Conservation (phyloP, 2,329 filamentous ascomycete species). For the Fusarium haematococcum region DNA sequence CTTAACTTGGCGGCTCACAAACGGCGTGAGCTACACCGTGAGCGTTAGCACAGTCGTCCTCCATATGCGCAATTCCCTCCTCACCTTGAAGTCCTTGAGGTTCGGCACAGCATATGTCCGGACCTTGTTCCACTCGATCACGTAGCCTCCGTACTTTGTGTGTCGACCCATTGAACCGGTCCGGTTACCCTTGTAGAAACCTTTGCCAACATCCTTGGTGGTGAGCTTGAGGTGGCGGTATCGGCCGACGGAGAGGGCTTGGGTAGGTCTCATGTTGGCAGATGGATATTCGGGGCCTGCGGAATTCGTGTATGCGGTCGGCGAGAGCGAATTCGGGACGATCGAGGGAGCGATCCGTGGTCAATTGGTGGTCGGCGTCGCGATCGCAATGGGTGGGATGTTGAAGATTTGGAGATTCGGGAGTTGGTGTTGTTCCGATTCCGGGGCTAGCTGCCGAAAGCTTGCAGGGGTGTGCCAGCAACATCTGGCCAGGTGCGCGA, state of each 20-base stretch:
- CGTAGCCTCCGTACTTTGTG: constrained; percentile 85
- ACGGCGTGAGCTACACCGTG: constrained; percentile 76
- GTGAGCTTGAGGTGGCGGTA: constrained; percentile 84
- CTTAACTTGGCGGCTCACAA: constrained; percentile 74
- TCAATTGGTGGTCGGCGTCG: constrained; percentile 17
- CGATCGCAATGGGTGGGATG: constrained; percentile 21
- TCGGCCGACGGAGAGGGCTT: constrained; percentile 72
- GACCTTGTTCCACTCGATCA: constrained; percentile 87
- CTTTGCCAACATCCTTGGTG: constrained; percentile 92
- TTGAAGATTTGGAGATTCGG: constrained; percentile 40
- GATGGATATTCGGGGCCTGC: background rate
- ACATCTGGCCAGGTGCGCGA: constrained; percentile 4
- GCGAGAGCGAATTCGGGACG: constrained; percentile 7
- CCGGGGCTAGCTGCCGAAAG: constrained; percentile 35
- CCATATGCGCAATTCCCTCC: constrained; percentile 28
- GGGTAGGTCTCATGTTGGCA: constrained; percentile 73
- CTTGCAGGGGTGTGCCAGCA: constrained; percentile 28
- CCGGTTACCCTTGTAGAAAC: constrained; percentile 97
- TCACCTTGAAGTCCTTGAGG: constrained; percentile 78
- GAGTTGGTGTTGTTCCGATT: constrained; percentile 47
- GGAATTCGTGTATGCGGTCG: background rate
- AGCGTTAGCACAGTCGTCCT: constrained; percentile 23
- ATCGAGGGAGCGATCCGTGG: constrained; percentile 11
- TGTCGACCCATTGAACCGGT: constrained; percentile 89
- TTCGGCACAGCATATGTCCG: constrained; percentile 88